A percentile compares a stretch with the other conserved stretches of the same genome.
phyloP scores from a whole-genome alignment of 208 protist species.

The Acanthamoeba healyi region DNA sequence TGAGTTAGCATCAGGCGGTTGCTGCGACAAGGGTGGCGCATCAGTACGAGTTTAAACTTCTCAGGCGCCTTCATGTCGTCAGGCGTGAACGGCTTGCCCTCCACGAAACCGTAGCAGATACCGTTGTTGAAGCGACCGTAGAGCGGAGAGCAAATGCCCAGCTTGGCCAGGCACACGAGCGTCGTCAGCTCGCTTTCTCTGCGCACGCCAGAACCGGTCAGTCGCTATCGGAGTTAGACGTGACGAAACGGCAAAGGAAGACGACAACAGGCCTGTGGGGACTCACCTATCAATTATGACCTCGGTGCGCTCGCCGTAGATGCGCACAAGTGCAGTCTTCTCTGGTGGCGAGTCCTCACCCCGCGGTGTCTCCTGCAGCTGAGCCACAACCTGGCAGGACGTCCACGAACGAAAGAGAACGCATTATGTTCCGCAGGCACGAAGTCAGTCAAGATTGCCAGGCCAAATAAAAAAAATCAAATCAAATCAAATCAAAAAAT shows the following conservation, averaged over 20 bases:
- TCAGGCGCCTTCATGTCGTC: conserved; percentile 67
- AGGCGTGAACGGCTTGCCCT: conserved; percentile 65
- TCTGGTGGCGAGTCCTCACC: conserved; percentile 4
- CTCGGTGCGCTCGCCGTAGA: conserved; percentile 77
- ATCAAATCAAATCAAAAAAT: neutral
- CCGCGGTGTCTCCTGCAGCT: conserved; percentile 3
- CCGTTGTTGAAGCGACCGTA: conserved; percentile 68
- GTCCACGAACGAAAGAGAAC: too few species aligned
- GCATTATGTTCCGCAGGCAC: too few species aligned
- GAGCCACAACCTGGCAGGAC: neutral
- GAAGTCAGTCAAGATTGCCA: too few species aligned
- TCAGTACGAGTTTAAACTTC: conserved; percentile 50
- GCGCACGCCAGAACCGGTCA: neutral
- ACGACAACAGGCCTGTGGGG: neutral
- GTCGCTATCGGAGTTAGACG: neutral
- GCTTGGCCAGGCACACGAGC: conserved; percentile 40
- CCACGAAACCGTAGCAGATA: conserved; percentile 65
- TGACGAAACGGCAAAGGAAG: neutral
- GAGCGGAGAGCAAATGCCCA: conserved; percentile 47
- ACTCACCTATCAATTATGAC: conserved; percentile 57
- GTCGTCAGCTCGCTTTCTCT: conserved; percentile 59
- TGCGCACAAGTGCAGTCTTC: conserved; percentile 69
- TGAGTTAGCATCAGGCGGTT: neutral
- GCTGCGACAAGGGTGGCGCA: too few species aligned
- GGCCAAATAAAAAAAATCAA: neutral